Evolutionary conservation across 768 basidiomycete genomes (phyloP).

Genomic region (Rhizopogon vinicolor): DNA sequence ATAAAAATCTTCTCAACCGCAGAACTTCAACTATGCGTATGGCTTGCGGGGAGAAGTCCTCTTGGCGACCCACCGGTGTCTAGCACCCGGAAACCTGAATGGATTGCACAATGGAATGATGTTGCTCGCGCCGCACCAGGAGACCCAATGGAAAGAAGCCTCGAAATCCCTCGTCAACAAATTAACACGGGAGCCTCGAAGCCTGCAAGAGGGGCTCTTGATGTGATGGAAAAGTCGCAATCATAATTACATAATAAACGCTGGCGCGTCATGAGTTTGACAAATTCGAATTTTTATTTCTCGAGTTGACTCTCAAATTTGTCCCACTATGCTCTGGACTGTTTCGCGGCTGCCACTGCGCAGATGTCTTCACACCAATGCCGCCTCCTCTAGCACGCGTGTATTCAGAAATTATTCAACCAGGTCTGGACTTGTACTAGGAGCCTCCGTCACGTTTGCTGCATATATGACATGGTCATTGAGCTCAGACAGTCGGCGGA

Average conservation of each 20-base stretch:
- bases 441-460: conserved; percentile 40
- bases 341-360: conserved; percentile 49
- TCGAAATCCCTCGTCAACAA: too few relatives aligned
- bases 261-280: background rate
- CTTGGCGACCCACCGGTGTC: background rate
- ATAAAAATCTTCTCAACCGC: background rate
- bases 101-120: background rate
- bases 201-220: too few relatives aligned
- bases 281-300: background rate
- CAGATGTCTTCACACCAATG: conserved; percentile 47
- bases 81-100: too few relatives aligned
- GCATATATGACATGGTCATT: conserved; percentile 48
- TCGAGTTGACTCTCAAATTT: background rate
- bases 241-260: too few relatives aligned
- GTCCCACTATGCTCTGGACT: conserved; percentile 45
- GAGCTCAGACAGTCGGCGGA: conserved; percentile 34
- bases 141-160: background rate
- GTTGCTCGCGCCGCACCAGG: background rate
- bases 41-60: background rate
- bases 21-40: background rate
- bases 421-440: conserved; percentile 31
- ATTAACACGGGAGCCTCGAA: too few relatives aligned
- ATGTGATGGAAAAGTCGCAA: too few relatives aligned
- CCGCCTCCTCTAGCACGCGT: conserved; percentile 15
- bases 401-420: conserved; percentile 22